These are phyloP conservation scores for Stereocaulon alpinum DNA, from an alignment of 495 filamentous ascomycete species.

Conservation along the genomic window DNA sequence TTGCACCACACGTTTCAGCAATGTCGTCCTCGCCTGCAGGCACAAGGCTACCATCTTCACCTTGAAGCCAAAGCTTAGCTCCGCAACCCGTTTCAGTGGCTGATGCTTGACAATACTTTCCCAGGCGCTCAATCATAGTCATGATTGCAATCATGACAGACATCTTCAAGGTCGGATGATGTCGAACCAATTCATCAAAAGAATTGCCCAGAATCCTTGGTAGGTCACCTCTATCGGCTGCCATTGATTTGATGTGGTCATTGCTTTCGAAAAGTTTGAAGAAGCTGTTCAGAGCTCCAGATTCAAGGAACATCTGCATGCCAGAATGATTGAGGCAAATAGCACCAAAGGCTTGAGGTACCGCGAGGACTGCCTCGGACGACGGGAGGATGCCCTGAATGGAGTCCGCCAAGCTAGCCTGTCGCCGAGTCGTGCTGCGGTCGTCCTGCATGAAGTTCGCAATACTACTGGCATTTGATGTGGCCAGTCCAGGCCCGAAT, in stretches of 20 bases:
- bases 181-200: slow-evolving; percentile 89
- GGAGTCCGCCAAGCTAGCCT: slow-evolving; percentile 26
- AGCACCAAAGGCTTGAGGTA: slow-evolving; percentile 82
- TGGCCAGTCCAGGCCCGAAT: slow-evolving; percentile 1
- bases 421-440: slow-evolving; percentile 4
- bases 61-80: slow-evolving; percentile 63
- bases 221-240: slow-evolving; percentile 32
- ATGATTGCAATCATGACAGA: slow-evolving; percentile 70
- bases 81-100: slow-evolving; percentile 60
- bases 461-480: slow-evolving; percentile 1
- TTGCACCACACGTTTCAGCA: slow-evolving; percentile 24
- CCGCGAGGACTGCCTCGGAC: slow-evolving; percentile 71
- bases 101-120: slow-evolving; percentile 54
- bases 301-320: slow-evolving; percentile 81
- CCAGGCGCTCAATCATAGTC: slow-evolving; percentile 73
- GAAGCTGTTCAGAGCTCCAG: slow-evolving; percentile 69
- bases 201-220: slow-evolving; percentile 51
- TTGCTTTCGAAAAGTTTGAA: slow-evolving; percentile 92
- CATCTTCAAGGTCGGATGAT: slow-evolving; percentile 75
- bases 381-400: slow-evolving; percentile 65
- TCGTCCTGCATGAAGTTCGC: slow-evolving; percentile 9
- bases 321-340: slow-evolving; percentile 84
- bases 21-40: slow-evolving; percentile 36
- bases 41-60: slow-evolving; percentile 40
- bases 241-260: slow-evolving; percentile 74